A percentile compares a stretch with the other conserved stretches of the same genome.
Conservation (phyloP, 768 basidiomycete genomes). For the Pleurotus platypus region DNA sequence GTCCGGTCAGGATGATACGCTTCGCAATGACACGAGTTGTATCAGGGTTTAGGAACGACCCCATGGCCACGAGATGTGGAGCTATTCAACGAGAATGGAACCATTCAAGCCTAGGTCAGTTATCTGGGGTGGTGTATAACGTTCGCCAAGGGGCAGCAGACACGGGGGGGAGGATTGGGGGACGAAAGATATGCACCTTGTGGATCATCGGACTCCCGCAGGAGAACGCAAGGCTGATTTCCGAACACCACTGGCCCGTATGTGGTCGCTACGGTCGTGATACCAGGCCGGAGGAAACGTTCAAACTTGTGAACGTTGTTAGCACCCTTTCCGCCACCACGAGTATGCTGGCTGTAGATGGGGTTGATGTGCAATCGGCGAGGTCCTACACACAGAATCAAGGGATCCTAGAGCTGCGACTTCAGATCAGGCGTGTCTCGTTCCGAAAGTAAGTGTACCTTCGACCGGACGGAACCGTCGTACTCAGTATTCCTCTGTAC, state of each 20-base stretch:
- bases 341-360: slow-evolving; percentile 87
- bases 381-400: slow-evolving; percentile 87
- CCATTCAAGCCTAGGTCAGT: background rate
- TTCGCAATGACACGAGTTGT: slow-evolving; percentile 91
- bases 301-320: slow-evolving; percentile 99
- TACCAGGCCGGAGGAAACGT: slow-evolving; percentile 81
- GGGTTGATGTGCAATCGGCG: slow-evolving; percentile 83
- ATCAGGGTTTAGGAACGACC: slow-evolving; percentile 83
- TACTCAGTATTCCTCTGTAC: slow-evolving; percentile 96
- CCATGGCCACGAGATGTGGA: slow-evolving; percentile 85
- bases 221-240: slow-evolving; percentile 72
- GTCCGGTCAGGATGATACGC: slow-evolving; percentile 91
- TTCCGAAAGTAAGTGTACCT: slow-evolving; percentile 42
- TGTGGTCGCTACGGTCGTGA: slow-evolving; percentile 77
- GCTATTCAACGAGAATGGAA: slow-evolving; percentile 33
- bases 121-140: slow-evolving; percentile 4
- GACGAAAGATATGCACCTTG: slow-evolving; percentile 48
- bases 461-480: slow-evolving; percentile 82
- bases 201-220: slow-evolving; percentile 63
- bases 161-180: background rate
- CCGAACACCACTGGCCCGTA: slow-evolving; percentile 92
- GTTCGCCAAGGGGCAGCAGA: background rate
- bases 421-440: background rate
- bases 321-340: slow-evolving; percentile 83
- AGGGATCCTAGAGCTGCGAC: slow-evolving; percentile 58